Conservation (phyloP, 2,329 filamentous ascomycete species). For the Pleomassaria siparia region DNA sequence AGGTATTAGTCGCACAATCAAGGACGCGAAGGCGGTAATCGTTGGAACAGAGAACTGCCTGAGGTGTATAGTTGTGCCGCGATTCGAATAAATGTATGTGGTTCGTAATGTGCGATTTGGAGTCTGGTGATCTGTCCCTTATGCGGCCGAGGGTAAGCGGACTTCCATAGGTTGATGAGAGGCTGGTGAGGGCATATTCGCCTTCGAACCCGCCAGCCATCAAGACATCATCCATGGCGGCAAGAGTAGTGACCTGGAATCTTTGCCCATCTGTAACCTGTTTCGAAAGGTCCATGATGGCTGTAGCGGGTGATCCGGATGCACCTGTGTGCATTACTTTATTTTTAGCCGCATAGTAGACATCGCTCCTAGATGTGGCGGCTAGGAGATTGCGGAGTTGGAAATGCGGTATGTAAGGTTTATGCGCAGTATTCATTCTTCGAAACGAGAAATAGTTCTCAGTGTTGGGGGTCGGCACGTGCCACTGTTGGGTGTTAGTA, state of each 20-base stretch:
- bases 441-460: slow-evolving; percentile 53
- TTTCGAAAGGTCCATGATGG: slow-evolving; percentile 53
- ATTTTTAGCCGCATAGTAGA: slow-evolving; percentile 55
- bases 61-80: slow-evolving; percentile 51
- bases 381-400: slow-evolving; percentile 62
- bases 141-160: slow-evolving; percentile 49
- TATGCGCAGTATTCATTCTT: slow-evolving; percentile 52
- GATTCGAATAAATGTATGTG: slow-evolving; percentile 57
- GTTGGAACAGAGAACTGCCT: slow-evolving; percentile 60
- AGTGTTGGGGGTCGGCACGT: slow-evolving; percentile 36
- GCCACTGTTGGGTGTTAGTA: slow-evolving; percentile 17
- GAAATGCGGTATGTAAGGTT: slow-evolving; percentile 58
- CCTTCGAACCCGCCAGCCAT: slow-evolving; percentile 60
- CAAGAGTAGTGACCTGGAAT: slow-evolving; percentile 56
- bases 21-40: slow-evolving; percentile 57
- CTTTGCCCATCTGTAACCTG: slow-evolving; percentile 41
- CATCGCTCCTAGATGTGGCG: slow-evolving; percentile 55
- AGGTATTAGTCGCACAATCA: slow-evolving; percentile 59
- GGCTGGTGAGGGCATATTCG: slow-evolving; percentile 56
- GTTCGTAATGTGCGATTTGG: slow-evolving; percentile 59
- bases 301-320: slow-evolving; percentile 43
- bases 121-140: slow-evolving; percentile 50
- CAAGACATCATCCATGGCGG: slow-evolving; percentile 51
- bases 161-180: slow-evolving; percentile 39
- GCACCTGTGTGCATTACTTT: slow-evolving; percentile 55